Conservation (phyloP, 805 yeast species). For the Candida ficus region DNA sequence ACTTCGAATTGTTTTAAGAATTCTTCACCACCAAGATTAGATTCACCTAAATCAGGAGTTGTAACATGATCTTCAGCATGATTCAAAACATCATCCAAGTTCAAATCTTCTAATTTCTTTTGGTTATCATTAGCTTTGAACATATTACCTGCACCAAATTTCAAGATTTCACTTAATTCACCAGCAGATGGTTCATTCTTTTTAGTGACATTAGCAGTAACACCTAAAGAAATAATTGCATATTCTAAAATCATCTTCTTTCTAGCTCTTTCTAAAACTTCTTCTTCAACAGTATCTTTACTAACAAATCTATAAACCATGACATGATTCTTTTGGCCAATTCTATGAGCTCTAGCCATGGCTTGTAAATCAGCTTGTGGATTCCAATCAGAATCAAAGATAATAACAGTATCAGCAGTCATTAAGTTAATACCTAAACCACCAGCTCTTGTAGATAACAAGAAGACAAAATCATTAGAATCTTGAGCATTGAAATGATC, state of each 20-base stretch:
- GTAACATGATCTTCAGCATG: constrained; percentile 98
- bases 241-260: constrained; percentile 97
- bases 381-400: constrained; percentile 98
- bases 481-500: constrained; percentile 96
- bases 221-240: constrained; percentile 94
- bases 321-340: constrained; percentile 98
- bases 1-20: constrained; percentile 96
- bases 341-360: constrained; percentile 99
- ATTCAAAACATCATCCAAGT: constrained; percentile 89
- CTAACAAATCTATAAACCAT: constrained; percentile 97
- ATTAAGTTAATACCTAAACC: constrained; percentile 96
- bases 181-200: constrained; percentile 74
- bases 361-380: constrained; percentile 99
- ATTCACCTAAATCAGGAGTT: constrained; percentile 93
- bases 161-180: constrained; percentile 87
- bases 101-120: constrained; percentile 89
- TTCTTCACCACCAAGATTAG: constrained; percentile 98
- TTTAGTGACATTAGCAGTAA: constrained; percentile 60
- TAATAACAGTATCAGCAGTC: constrained; percentile 99
- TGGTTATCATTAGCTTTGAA: constrained; percentile 94
- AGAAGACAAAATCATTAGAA: constrained; percentile 84
- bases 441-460: constrained; percentile 95
- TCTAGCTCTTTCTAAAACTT: constrained; percentile 92
- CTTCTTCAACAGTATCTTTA: constrained; percentile 97
- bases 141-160: constrained; percentile 99